phyloP scores from a whole-genome alignment of 2,329 filamentous ascomycete genomes.

The Domatiomyces globalis region DNA sequence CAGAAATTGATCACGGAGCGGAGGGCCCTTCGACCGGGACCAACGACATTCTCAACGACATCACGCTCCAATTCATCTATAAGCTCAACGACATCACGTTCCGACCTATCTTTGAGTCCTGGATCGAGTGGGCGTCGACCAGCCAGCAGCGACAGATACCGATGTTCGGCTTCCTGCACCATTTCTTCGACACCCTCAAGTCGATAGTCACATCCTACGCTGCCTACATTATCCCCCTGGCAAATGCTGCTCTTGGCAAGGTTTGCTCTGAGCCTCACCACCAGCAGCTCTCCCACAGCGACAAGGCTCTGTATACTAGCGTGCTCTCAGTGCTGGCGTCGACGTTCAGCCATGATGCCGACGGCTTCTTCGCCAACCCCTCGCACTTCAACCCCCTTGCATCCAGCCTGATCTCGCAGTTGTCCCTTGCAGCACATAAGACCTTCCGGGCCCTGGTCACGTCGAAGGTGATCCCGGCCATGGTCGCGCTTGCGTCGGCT shows the following conservation, averaged over 20 bases:
- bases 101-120: constrained; percentile 71
- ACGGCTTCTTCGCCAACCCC: constrained; percentile 38
- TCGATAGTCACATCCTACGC: constrained; percentile 90
- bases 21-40: constrained; percentile 47
- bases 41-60: constrained; percentile 43
- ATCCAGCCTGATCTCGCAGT: constrained; percentile 54
- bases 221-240: constrained; percentile 66
- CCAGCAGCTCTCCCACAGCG: neutral
- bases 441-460: constrained; percentile 37
- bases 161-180: constrained; percentile 9
- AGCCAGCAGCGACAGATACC: constrained; percentile 51
- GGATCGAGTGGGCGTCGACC: constrained; percentile 70
- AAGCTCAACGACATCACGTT: constrained; percentile 93
- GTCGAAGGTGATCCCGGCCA: constrained; percentile 48
- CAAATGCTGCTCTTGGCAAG: constrained; percentile 45
- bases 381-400: constrained; percentile 67
- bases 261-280: neutral
- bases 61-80: constrained; percentile 78
- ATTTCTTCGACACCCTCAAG: constrained; percentile 22
- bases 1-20: constrained; percentile 15
- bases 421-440: constrained; percentile 32
- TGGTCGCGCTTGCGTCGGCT: constrained; percentile 39
- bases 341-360: constrained; percentile 13
- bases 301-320: constrained; percentile 12
- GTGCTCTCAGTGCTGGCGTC: constrained; percentile 4